A percentile compares a stretch with the other conserved stretches of the same genome.
These are phyloP conservation scores for Podospora tetraspora DNA, from an alignment of 495 filamentous ascomycete species.

Conservation along the genomic window DNA sequence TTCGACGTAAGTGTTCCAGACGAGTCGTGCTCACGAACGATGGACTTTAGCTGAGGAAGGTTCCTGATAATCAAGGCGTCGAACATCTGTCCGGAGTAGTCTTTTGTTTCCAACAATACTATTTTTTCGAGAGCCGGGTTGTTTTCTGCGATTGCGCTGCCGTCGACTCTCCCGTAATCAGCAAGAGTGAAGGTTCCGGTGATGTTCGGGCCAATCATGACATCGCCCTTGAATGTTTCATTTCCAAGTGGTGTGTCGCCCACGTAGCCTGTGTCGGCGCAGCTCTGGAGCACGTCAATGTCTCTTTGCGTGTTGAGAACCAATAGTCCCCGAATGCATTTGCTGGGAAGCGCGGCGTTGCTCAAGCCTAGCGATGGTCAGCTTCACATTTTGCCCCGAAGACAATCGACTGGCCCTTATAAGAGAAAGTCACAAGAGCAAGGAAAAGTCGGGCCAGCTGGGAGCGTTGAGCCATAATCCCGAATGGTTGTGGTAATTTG, in stretches of 20 bases:
- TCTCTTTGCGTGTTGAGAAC: background rate
- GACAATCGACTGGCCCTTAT: background rate
- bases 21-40: background rate
- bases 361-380: background rate
- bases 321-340: background rate
- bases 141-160: background rate
- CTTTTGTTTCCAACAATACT: background rate
- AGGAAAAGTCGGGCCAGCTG: background rate
- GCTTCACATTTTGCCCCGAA: background rate
- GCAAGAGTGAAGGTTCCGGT: background rate
- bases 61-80: background rate
- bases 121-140: background rate
- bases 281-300: background rate
- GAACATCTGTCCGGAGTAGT: background rate
- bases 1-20: background rate
- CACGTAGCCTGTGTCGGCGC: background rate
- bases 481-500: background rate
- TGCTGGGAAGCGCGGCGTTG: background rate
- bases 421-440: background rate
- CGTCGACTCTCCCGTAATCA: background rate
- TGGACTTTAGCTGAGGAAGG: background rate
- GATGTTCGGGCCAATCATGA: background rate
- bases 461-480: background rate
- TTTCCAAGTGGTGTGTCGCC: background rate
- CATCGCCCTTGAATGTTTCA: background rate